Evolutionary conservation across 768 basidiomycete species (phyloP), one percentile per base, ranked within the genome.

Genomic region (Boletellus ananas): DNA sequence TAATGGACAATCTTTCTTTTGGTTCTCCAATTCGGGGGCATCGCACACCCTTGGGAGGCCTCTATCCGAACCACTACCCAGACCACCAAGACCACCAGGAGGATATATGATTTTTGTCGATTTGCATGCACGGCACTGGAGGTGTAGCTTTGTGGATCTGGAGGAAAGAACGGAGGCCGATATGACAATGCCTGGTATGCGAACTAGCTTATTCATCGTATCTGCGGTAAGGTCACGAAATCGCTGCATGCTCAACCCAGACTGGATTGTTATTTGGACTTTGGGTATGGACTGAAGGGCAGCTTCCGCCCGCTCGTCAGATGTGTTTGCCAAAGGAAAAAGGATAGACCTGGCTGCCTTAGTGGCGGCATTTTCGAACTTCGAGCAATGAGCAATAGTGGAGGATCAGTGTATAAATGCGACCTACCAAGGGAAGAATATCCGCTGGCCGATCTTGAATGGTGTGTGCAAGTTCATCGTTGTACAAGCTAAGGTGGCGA

Each of bases 121-220:
- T 33, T 90, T 79, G 66, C 96, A 99, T 1, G 85, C 83, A 50
- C 93, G 90, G 68, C 96, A 99, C 68, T 94, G 93, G 16, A 99
- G 77, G 59, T 90, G 86, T 5, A 99, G 79, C 56, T 87, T 90
- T 18, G 93, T 94, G 10, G 96, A 93, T 38, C 95, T 85, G 2
- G 95, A 90, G 0, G 93, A 90, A 18, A 98, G 79, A 16, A 93
- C 86, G 10, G 94, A 95, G 0, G 96, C 91, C 29, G 94, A 94
- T 65, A 98, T 97, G 65, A 98, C 94, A 60, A 99, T 99, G 29
- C 96, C 96, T 2, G 96, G 96, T 37, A 97, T 81, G 51, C 96
- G 89, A 34, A 99, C 94, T 37, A 99, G 84, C 64, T 90, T 94
- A 63, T 93, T 94, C 78, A 98, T 89, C 18, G 88, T 93, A 59